Conservation (phyloP, 345 rosid species). For the Orychophragmus violaceus region DNA sequence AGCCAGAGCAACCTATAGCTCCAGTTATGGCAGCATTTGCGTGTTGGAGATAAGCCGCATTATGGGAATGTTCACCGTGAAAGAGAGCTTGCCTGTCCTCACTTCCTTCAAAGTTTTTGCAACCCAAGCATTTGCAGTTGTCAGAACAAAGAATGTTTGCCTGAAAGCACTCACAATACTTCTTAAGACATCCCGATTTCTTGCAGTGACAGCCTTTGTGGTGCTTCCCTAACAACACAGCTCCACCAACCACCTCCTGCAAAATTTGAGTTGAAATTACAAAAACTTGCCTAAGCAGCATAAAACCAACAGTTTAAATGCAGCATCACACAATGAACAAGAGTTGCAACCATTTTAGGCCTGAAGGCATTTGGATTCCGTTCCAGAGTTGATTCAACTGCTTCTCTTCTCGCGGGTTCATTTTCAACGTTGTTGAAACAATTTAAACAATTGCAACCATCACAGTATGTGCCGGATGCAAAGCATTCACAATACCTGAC, state of each 20-base stretch:
- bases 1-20: slow-evolving; percentile 91
- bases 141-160: slow-evolving; percentile 97
- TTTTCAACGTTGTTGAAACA: slow-evolving; percentile 90
- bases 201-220: slow-evolving; percentile 99
- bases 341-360: slow-evolving; percentile 95
- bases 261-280: not conserved
- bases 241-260: slow-evolving; percentile 81
- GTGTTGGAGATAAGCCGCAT: slow-evolving; percentile 74
- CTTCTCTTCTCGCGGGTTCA: slow-evolving; percentile 82
- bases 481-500: slow-evolving; percentile 96
- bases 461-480: slow-evolving; percentile 92
- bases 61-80: slow-evolving; percentile 71
- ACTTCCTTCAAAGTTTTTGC: slow-evolving; percentile 98
- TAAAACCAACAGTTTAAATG: not conserved
- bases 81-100: slow-evolving; percentile 89
- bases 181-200: slow-evolving; percentile 98
- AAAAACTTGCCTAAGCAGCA: not conserved
- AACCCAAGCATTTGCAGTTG: slow-evolving; percentile 94
- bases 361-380: slow-evolving; percentile 98
- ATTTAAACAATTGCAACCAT: slow-evolving; percentile 93
- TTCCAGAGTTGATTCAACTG: slow-evolving; percentile 84
- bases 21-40: slow-evolving; percentile 98
- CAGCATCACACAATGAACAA: not conserved
- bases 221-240: slow-evolving; percentile 68
- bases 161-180: slow-evolving; percentile 99